phyloP scores from a whole-genome alignment of 106 monocot genomes.

The Allium fistulosum region DNA sequence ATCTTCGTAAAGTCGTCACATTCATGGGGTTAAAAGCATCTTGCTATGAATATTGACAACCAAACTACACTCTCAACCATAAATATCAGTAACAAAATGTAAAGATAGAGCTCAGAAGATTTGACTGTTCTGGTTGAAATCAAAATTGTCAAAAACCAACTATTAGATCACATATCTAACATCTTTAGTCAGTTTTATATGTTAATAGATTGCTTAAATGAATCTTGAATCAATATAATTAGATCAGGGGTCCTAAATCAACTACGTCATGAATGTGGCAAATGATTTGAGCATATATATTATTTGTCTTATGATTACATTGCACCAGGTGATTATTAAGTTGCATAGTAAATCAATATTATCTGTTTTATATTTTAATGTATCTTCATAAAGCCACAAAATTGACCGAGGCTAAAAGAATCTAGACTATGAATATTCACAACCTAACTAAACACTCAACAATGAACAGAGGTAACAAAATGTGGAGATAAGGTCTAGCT shows the following conservation, averaged over 20 bases:
- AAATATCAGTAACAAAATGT: neutral
- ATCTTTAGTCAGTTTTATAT: too few relatives aligned
- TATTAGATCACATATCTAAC: too few relatives aligned
- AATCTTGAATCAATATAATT: too few relatives aligned
- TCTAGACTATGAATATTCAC: neutral
- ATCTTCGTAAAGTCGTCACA: neutral
- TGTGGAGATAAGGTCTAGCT: neutral
- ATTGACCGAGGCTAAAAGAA: neutral
- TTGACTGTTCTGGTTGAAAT: neutral
- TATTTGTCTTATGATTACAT: slow-evolving; percentile 80
- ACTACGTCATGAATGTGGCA: too few relatives aligned
- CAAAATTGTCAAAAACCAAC: too few relatives aligned
- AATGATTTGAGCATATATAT: too few relatives aligned
- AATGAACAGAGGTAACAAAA: neutral
- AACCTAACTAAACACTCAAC: neutral
- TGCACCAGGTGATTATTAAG: slow-evolving; percentile 56
- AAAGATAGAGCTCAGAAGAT: neutral
- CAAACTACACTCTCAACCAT: neutral
- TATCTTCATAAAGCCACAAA: neutral
- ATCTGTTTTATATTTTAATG: neutral
- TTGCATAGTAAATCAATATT: neutral
- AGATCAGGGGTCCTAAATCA: too few relatives aligned
- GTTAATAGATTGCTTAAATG: too few relatives aligned
- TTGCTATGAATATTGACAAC: neutral
- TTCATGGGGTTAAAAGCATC: neutral